phyloP scores from a whole-genome alignment of 495 filamentous ascomycete genomes.

The Tuber microsphaerosporum region DNA sequence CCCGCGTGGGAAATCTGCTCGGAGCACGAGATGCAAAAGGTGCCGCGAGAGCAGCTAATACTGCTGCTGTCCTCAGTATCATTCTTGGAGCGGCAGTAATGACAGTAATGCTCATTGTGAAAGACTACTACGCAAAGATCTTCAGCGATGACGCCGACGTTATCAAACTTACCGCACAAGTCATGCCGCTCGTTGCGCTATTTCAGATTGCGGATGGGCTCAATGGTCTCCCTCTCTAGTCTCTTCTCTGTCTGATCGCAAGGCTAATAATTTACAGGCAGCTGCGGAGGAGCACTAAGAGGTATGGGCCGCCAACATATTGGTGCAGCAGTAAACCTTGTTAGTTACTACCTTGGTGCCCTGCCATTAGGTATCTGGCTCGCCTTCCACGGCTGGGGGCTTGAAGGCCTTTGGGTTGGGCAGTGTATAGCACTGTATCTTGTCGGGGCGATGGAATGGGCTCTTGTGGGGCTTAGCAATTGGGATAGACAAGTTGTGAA shows the following conservation, averaged over 20 bases:
- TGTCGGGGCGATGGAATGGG: slow-evolving; percentile 73
- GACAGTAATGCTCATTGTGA: slow-evolving; percentile 63
- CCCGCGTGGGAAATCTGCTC: slow-evolving; percentile 75
- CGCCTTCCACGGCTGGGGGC: slow-evolving; percentile 83
- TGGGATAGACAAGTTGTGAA: slow-evolving; percentile 72
- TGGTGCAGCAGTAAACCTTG: slow-evolving; percentile 76
- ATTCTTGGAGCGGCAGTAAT: slow-evolving; percentile 62
- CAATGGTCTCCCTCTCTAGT: slow-evolving; percentile 48
- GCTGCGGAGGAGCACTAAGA: slow-evolving; percentile 72
- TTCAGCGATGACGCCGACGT: slow-evolving; percentile 76
- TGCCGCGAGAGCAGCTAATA: slow-evolving; percentile 67
- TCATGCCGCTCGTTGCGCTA: slow-evolving; percentile 80
- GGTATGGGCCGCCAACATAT: slow-evolving; percentile 87
- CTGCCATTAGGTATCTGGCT: slow-evolving; percentile 77
- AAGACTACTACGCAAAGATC: slow-evolving; percentile 69
- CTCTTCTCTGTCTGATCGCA: not conserved
- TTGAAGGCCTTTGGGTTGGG: slow-evolving; percentile 77
- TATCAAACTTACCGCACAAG: slow-evolving; percentile 67
- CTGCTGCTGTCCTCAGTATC: slow-evolving; percentile 67
- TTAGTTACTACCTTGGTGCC: slow-evolving; percentile 84
- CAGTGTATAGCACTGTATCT: slow-evolving; percentile 85
- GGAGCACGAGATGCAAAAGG: slow-evolving; percentile 62
- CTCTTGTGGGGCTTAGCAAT: slow-evolving; percentile 66
- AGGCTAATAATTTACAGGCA: slow-evolving; percentile 41
- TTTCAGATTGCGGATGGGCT: slow-evolving; percentile 91